These are phyloP conservation scores for Arthroderma uncinatum DNA, from an alignment of 2,329 filamentous ascomycete genomes.

Conservation along the genomic window DNA sequence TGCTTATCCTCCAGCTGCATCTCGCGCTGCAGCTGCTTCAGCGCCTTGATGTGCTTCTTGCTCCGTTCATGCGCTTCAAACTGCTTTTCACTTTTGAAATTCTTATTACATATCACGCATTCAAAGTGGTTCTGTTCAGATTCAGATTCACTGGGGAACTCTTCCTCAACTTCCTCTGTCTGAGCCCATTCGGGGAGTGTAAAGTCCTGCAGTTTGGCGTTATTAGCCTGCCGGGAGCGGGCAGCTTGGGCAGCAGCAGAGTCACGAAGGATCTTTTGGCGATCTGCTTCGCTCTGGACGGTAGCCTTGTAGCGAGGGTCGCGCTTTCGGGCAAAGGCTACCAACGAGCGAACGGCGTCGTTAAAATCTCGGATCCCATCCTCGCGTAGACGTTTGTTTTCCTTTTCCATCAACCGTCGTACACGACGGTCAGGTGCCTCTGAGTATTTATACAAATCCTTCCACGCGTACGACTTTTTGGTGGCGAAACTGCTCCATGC, in stretches of 20 bases:
- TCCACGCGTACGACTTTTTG: constrained; percentile 78
- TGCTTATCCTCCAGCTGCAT: constrained; percentile 71
- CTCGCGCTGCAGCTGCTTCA: constrained; percentile 66
- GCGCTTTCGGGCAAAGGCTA: constrained; percentile 79
- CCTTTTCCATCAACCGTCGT: constrained; percentile 83
- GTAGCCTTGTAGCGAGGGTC: constrained; percentile 77
- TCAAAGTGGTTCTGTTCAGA: constrained; percentile 47
- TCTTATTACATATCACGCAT: constrained; percentile 53
- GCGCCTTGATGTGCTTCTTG: constrained; percentile 86
- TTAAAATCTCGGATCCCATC: constrained; percentile 82
- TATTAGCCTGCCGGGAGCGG: constrained; percentile 67
- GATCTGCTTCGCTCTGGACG: constrained; percentile 64
- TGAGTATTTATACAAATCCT: constrained; percentile 68
- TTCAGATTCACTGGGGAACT: constrained; percentile 36
- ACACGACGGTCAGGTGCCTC: constrained; percentile 79
- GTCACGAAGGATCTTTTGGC: constrained; percentile 65
- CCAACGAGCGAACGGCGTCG: constrained; percentile 74
- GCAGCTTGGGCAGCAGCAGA: constrained; percentile 76
- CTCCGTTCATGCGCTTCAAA: constrained; percentile 87
- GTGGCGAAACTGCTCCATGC: constrained; percentile 75
- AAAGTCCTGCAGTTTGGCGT: constrained; percentile 55
- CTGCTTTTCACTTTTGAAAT: constrained; percentile 83
- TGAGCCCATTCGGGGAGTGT: constrained; percentile 66
- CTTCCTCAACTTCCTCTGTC: constrained; percentile 43
- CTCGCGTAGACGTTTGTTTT: constrained; percentile 75